Evolutionary conservation across 2,329 filamentous ascomycete genomes (phyloP), one percentile per base, ranked within the genome.

Genomic region (Botrytis fabae): DNA sequence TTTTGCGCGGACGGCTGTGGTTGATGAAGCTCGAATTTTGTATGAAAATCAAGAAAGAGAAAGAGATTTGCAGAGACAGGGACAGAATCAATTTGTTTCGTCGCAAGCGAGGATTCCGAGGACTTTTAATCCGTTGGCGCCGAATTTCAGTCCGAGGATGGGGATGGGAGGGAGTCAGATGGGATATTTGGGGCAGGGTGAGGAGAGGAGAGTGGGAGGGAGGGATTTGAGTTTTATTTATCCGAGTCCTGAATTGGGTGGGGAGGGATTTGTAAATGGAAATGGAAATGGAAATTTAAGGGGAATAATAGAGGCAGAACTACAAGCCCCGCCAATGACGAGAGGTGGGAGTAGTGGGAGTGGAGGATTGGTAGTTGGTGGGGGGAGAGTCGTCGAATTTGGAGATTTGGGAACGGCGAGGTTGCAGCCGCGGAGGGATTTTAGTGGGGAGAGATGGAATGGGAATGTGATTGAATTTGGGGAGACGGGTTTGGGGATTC

Each of bases 381-480:
- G 73, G 20, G 71, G 75, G 1, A 69, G 71, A 40, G 46, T 79
- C 14, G 76, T 79, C 69, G 75, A 74, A 20, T 80, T 80, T 74
- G 78, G 78, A 2, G 77, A 77, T 69, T 75, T 75, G n/a, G 48
- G 68, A 60, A 18, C 14, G 18, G 2, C n/a, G n/a, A 42, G 38
- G 10, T 42, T 40, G 8, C 44, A 44, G 4, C 2, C 48, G 48
- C 35, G 20, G 10, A n/a, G 60, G 20, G 20, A 42, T 22, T 57
- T 10, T n/a, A 57, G 14, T 57, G 18, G 2, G 1, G 59, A 38
- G 22, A 28, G 40, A 51, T 18, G 8, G 25, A 42, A 14, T 14
- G 25, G 35, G 5, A 35, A 35, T 35, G 35, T 51, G 46, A 51
- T n/a, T 46, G 44, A 2, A 51, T 68, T 35, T 28, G 35, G 54